Conservation (phyloP, 805 yeast genomes). For the Nakazawaea ishiwadae region DNA sequence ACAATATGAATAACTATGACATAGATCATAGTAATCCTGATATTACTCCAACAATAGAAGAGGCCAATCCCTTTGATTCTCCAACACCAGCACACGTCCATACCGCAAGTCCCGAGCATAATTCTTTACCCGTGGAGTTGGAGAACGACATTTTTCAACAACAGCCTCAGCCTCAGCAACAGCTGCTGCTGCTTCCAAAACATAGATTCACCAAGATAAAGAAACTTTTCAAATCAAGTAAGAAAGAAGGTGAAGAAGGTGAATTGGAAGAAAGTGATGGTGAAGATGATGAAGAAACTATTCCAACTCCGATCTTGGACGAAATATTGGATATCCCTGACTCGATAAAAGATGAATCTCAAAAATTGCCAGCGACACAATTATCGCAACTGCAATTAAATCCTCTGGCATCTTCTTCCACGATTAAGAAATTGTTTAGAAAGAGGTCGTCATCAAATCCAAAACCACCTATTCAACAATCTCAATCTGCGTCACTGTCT, state of each 20-base stretch:
- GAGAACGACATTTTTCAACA: neutral
- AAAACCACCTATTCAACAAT: constrained; percentile 9
- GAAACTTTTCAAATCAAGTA: constrained; percentile 24
- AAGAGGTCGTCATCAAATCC: constrained; percentile 20
- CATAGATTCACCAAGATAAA: constrained; percentile 26
- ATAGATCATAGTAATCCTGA: constrained; percentile 4
- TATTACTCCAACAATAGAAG: constrained; percentile 10
- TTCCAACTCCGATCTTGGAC: neutral
- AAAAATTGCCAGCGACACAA: constrained; percentile 3
- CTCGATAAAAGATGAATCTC: constrained; percentile 6
- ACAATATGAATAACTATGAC: constrained; percentile 13
- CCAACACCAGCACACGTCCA: neutral
- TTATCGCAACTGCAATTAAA: neutral
- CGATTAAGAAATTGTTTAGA: constrained; percentile 17
- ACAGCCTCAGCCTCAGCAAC: neutral
- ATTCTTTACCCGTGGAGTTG: neutral
- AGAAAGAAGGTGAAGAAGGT: constrained; percentile 12
- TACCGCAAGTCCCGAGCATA: neutral
- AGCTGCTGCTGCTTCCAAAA: constrained; percentile 15
- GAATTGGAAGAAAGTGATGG: constrained; percentile 3
- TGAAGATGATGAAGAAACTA: constrained; percentile 6
- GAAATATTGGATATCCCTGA: constrained; percentile 12
- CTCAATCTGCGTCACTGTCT: neutral
- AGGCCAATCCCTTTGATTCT: constrained; percentile 8
- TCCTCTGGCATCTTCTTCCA: constrained; percentile 1